Conservation (phyloP, 129 eudicot genomes). For the Flaveria brownii region DNA sequence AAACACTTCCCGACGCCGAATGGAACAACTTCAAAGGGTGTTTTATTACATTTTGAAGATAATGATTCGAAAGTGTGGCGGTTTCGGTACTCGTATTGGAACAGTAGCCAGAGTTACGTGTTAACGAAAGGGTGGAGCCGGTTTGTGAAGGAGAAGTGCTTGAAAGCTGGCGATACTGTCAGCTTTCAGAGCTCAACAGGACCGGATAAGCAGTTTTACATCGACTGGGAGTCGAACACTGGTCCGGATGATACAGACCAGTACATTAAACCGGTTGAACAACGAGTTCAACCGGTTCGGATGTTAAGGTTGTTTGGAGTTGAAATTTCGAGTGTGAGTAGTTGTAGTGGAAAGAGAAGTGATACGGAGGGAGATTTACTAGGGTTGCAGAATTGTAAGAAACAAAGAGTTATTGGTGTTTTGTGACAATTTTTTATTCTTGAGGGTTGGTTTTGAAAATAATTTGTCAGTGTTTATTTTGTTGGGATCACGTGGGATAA, state of each 20-base stretch:
- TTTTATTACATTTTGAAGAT: conserved; percentile 80
- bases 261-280: conserved; percentile 1
- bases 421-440: conserved; percentile 42
- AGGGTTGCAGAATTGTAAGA: conserved; percentile 57
- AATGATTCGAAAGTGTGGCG: conserved; percentile 71
- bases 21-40: conserved; percentile 56
- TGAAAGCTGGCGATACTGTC: conserved; percentile 79
- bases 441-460: conserved; percentile 16
- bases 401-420: conserved; percentile 57
- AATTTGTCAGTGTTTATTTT: neutral
- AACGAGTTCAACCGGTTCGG: conserved; percentile 42
- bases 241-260: conserved; percentile 16
- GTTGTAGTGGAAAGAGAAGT: conserved; percentile 52
- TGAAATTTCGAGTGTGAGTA: conserved; percentile 52
- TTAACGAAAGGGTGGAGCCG: conserved; percentile 95
- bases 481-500: conserved; percentile 19
- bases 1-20: conserved; percentile 74
- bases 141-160: conserved; percentile 76
- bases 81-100: conserved; percentile 93
- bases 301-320: conserved; percentile 80
- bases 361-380: conserved; percentile 46
- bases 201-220: conserved; percentile 55
- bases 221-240: conserved; percentile 57
- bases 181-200: conserved; percentile 61
- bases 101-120: conserved; percentile 86